Evolutionary conservation across 495 filamentous ascomycete genomes (phyloP).

Genomic region (Penicillium turbatum): DNA sequence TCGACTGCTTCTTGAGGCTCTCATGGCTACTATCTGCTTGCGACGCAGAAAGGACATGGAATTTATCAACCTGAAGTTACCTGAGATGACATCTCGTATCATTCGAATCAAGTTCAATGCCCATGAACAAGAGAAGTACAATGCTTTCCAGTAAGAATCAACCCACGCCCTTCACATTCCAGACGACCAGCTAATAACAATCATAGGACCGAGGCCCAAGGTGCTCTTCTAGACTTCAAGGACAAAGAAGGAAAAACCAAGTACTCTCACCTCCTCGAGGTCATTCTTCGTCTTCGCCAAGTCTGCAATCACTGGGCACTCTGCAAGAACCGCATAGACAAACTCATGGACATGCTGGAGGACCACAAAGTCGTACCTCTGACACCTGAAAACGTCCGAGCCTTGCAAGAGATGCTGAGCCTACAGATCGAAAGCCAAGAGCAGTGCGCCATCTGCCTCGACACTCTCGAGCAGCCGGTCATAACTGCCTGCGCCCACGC

Average conservation of each 20-base stretch:
- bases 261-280: constrained; percentile 70
- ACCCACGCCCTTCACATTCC: neutral
- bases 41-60: constrained; percentile 85
- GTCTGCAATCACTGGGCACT: constrained; percentile 86
- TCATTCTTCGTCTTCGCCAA: constrained; percentile 80
- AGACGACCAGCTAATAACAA: constrained; percentile 14
- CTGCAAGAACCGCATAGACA: constrained; percentile 66
- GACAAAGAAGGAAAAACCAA: constrained; percentile 41
- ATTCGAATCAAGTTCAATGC: constrained; percentile 69
- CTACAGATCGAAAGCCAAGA: constrained; percentile 78
- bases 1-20: constrained; percentile 62
- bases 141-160: constrained; percentile 58
- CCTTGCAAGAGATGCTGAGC: constrained; percentile 74
- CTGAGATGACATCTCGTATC: constrained; percentile 74
- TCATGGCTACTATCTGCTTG: constrained; percentile 81
- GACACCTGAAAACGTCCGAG: constrained; percentile 65
- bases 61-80: constrained; percentile 80
- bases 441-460: constrained; percentile 79
- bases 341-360: constrained; percentile 63
- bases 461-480: constrained; percentile 65
- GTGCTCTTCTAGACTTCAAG: constrained; percentile 61
- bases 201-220: constrained; percentile 64
- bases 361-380: constrained; percentile 62
- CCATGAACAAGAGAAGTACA: constrained; percentile 77
- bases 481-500: constrained; percentile 88